phyloP scores from a whole-genome alignment of 139 green algal species.

The Limnomonas spitsbergensis region DNA sequence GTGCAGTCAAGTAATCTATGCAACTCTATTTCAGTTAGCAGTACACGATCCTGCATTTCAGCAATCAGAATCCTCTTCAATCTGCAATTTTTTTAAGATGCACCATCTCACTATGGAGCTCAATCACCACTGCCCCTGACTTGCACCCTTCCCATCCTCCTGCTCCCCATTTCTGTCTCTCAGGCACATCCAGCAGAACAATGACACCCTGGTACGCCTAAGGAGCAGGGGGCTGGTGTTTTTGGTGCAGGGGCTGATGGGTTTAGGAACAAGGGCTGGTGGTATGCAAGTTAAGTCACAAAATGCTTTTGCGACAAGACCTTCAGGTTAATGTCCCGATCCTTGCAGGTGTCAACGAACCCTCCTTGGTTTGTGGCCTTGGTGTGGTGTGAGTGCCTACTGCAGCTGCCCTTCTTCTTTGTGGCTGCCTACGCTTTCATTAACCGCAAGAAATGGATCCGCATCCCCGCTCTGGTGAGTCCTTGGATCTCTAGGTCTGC shows the following conservation, averaged over 20 bases:
- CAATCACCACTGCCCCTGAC: not conserved
- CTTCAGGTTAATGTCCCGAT: not conserved
- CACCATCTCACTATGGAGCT: not conserved
- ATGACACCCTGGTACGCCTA: conserved; percentile 4
- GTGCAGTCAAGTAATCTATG: too few relatives aligned
- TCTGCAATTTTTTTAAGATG: too few relatives aligned
- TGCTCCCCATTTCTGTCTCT: not conserved
- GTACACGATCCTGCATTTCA: too few relatives aligned
- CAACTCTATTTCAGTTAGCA: too few relatives aligned
- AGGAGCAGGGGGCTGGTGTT: not conserved
- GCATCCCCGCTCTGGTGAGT: conserved; percentile 45
- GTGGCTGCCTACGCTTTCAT: conserved; percentile 55
- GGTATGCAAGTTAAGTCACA: too few relatives aligned
- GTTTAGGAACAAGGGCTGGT: too few relatives aligned
- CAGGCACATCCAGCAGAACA: conserved; percentile 13
- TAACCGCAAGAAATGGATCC: conserved; percentile 60
- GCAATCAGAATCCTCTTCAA: too few relatives aligned
- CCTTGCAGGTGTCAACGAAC: conserved; percentile 40
- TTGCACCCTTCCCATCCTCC: not conserved
- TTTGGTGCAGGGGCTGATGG: not conserved
- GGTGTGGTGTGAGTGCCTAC: conserved; percentile 54
- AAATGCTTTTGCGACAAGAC: not conserved
- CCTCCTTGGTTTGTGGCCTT: conserved; percentile 68
- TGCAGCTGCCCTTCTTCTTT: conserved; percentile 84
- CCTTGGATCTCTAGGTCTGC: too few relatives aligned